phyloP scores from a whole-genome alignment of 768 basidiomycete species.

The Suillus subalutaceus region DNA sequence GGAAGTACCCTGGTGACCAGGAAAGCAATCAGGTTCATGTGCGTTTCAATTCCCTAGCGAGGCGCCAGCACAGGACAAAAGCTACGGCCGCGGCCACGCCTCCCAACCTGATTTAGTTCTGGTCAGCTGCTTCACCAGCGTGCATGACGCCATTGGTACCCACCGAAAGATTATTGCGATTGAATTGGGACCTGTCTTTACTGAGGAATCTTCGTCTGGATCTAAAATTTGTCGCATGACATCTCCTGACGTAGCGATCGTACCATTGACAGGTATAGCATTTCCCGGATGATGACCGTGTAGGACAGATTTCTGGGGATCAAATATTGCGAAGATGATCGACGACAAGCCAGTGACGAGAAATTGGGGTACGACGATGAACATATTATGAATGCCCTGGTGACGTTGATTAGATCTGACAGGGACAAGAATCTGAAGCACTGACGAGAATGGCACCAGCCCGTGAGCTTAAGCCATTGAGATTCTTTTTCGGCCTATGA shows the following conservation, averaged over 20 bases:
- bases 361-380: conserved; percentile 93
- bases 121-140: conserved; percentile 6
- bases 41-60: conserved; percentile 55
- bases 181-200: conserved; percentile 53
- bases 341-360: conserved; percentile 86
- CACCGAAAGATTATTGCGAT: conserved; percentile 82
- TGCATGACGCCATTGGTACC: conserved; percentile 28
- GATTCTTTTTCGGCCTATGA: conserved; percentile 10
- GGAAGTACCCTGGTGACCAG: not conserved
- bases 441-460: conserved; percentile 86
- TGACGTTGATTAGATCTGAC: conserved; percentile 1
- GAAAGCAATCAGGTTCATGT: conserved; percentile 24
- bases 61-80: conserved; percentile 54
- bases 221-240: conserved; percentile 13
- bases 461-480: conserved; percentile 65
- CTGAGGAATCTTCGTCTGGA: conserved; percentile 15
- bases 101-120: conserved; percentile 46
- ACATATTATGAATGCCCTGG: conserved; percentile 95
- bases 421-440: conserved; percentile 18
- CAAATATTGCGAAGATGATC: conserved; percentile 84
- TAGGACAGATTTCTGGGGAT: conserved; percentile 55
- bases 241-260: conserved; percentile 13
- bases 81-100: conserved; percentile 58
- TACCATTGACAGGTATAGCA: conserved; percentile 16
- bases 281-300: conserved; percentile 36